Evolutionary conservation across 306 rosid species (phyloP).

Genomic region (Rosa lucieae): DNA sequence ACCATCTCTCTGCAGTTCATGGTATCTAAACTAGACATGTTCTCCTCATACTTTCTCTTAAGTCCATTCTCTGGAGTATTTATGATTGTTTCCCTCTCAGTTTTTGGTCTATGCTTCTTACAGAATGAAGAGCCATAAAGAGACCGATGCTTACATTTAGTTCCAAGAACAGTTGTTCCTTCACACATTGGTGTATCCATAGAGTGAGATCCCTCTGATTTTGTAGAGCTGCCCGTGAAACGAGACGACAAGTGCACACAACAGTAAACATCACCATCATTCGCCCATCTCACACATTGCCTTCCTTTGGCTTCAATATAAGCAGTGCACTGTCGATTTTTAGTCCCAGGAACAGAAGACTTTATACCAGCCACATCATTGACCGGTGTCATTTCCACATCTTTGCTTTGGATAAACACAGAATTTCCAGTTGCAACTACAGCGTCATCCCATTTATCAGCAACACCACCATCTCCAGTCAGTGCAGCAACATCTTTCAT

Average conservation of each 20-base stretch:
- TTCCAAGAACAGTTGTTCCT: slow-evolving; percentile 98
- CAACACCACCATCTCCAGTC: slow-evolving; percentile 39
- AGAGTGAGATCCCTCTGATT: slow-evolving; percentile 49
- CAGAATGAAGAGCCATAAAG: slow-evolving; percentile 72
- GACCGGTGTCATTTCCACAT: slow-evolving; percentile 58
- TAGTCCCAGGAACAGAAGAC: slow-evolving; percentile 53
- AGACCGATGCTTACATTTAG: slow-evolving; percentile 90
- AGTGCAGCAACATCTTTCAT: slow-evolving; percentile 40
- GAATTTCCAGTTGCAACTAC: slow-evolving; percentile 53
- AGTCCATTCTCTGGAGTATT: slow-evolving; percentile 42
- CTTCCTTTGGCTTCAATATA: slow-evolving; percentile 95
- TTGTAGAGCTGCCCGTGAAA: slow-evolving; percentile 63
- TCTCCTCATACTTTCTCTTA: slow-evolving; percentile 73
- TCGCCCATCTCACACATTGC: slow-evolving; percentile 99
- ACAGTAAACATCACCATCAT: slow-evolving; percentile 97
- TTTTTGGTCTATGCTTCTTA: slow-evolving; percentile 83
- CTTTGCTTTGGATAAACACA: slow-evolving; percentile 42
- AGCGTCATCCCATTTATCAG: slow-evolving; percentile 61
- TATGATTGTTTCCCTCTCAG: slow-evolving; percentile 43
- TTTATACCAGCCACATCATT: slow-evolving; percentile 41
- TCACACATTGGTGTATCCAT: slow-evolving; percentile 85
- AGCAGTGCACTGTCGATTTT: slow-evolving; percentile 84
- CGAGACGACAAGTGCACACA: slow-evolving; percentile 96
- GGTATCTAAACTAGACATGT: slow-evolving; percentile 41
- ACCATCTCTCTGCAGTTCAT: slow-evolving; percentile 51